These are phyloP conservation scores for Simmondsia chinensis DNA, from an alignment of 148 eudicot genomes.

Conservation along the genomic window DNA sequence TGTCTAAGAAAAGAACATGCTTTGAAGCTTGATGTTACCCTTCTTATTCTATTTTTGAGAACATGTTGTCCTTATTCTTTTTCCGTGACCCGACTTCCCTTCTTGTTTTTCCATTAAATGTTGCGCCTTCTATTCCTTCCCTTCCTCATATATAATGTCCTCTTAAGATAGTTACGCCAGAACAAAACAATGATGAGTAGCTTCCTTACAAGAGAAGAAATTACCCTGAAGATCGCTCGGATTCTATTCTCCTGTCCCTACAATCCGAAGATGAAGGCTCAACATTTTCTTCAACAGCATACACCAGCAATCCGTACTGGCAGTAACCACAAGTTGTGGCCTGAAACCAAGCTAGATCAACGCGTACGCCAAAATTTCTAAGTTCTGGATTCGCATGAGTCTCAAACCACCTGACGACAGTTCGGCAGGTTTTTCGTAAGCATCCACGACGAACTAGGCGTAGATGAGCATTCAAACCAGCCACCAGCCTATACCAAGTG, in stretches of 20 bases:
- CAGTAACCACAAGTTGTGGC: slow-evolving; percentile 62
- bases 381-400: slow-evolving; percentile 87
- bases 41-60: too few relatives aligned
- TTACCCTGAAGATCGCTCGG: slow-evolving; percentile 50
- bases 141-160: too few relatives aligned
- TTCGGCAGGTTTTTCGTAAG: slow-evolving; percentile 58
- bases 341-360: slow-evolving; percentile 88
- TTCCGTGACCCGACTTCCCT: too few relatives aligned
- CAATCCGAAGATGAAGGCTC: slow-evolving; percentile 31
- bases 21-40: too few relatives aligned
- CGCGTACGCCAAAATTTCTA: slow-evolving; percentile 44
- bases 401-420: slow-evolving; percentile 73
- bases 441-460: slow-evolving; percentile 84
- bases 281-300: slow-evolving; percentile 36
- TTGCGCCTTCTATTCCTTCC: too few relatives aligned
- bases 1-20: too few relatives aligned
- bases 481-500: slow-evolving; percentile 93
- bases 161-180: too few relatives aligned
- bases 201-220: not conserved
- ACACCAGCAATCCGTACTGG: slow-evolving; percentile 81
- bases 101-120: too few relatives aligned
- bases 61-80: too few relatives aligned
- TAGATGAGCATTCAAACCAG: slow-evolving; percentile 92
- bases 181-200: too few relatives aligned
- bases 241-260: slow-evolving; percentile 29